Evolutionary conservation across 23 red algal genomes (phyloP).

Genomic region (Gracilaria gracilis): DNA sequence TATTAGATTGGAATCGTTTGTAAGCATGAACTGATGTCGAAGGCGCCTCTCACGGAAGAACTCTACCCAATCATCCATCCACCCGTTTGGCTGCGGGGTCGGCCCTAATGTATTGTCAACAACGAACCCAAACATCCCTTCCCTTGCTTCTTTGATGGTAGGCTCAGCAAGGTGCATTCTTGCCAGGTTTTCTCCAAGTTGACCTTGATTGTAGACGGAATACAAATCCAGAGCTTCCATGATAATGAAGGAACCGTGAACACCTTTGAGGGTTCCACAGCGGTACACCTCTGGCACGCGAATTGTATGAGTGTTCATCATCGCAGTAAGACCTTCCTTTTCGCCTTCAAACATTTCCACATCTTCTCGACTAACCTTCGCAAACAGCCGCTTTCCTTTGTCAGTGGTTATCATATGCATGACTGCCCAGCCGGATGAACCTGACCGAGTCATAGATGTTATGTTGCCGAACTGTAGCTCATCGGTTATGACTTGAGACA

Average conservation of each 20-base stretch:
- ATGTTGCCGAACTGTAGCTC: conserved; percentile 47
- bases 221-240: conserved; percentile 86
- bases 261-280: conserved; percentile 69
- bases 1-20: conserved; percentile 56
- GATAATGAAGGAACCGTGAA: conserved; percentile 84
- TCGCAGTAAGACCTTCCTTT: conserved; percentile 80
- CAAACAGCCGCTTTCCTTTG: conserved; percentile 78
- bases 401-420: conserved; percentile 56
- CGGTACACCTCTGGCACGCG: conserved; percentile 67
- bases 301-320: conserved; percentile 79
- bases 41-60: conserved; percentile 95
- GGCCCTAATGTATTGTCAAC: conserved; percentile 84
- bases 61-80: conserved; percentile 90
- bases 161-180: conserved; percentile 89
- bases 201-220: conserved; percentile 41
- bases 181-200: conserved; percentile 79
- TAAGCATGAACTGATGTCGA: conserved; percentile 83
- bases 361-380: conserved; percentile 76
- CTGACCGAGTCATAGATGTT: conserved; percentile 40
- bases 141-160: conserved; percentile 50
- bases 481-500: conserved; percentile 42
- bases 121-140: conserved; percentile 74
- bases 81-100: conserved; percentile 91
- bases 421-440: conserved; percentile 83
- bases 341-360: conserved; percentile 92